Evolutionary conservation across 2,329 filamentous ascomycete genomes (phyloP), one percentile per base, ranked within the genome.

Genomic region (Chalaropsis ovoidea): DNA sequence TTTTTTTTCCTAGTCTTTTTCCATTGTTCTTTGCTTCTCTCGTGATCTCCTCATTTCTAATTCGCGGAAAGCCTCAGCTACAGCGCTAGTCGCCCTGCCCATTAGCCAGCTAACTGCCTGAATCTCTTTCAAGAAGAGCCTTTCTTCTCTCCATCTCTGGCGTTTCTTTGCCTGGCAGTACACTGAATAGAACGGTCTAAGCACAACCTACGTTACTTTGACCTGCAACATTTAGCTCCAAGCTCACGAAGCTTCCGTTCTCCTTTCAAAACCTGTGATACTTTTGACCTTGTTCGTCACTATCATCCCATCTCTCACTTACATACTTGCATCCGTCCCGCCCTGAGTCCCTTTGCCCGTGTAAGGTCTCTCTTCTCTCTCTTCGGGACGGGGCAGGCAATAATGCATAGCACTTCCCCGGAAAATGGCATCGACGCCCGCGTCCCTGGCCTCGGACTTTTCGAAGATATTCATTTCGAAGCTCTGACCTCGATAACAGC

Each of bases 371-470:
- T 64, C 35, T 64, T 64, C 63, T 64, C 63, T 64, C 35, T 45
- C 49, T 39, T 58, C 52, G 54, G 56, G 54, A 58, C 54, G 54
- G 54, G 54, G n/a, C 45, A 60, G 62, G 42, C 42, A 63, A 67
- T 63, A 47, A 67, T 62, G 66, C 61, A 62, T 58, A 43, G 58
- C 49, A 61, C 49, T 45, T 60, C 52, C 42, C 22, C 49, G 64
- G 61, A 49, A 45, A 62, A 54, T 63, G 66, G 66, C 66, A 62
- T 67, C 63, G 63, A 67, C 58, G 63, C 66, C 66, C 63, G 60
- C 62, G 45, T 67, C 66, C 58, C 56, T 63, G 41, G 66, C 66
- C 63, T 67, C 42, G 61, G 24, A 47, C 19, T 56, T 31, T 56
- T 56, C 19, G 24, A 41, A n/a, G 31, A 45, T 41, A 54, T 41